phyloP scores from a whole-genome alignment of 768 basidiomycete species.

The Lyophyllum decastes region DNA sequence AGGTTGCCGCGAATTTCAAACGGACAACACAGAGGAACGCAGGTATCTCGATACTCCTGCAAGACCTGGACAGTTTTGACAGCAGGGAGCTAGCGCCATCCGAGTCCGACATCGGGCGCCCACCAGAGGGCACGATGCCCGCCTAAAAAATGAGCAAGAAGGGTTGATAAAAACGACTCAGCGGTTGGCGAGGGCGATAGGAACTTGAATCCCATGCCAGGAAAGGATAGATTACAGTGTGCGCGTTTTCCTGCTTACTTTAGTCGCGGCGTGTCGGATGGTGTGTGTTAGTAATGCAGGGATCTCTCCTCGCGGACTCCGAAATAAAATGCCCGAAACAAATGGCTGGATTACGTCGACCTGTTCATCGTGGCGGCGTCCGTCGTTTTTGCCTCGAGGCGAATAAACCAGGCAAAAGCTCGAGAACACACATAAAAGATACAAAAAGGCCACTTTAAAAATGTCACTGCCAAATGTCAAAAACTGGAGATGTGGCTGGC shows the following conservation, averaged over 20 bases:
- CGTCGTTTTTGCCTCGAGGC: slow-evolving; percentile 2
- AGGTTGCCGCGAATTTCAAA: neutral
- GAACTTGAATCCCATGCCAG: neutral
- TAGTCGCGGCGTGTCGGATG: neutral
- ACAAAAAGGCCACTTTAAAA: neutral
- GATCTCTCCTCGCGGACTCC: neutral
- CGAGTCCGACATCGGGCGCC: neutral
- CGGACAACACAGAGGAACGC: neutral
- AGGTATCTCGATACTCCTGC: neutral
- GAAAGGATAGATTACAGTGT: slow-evolving; percentile 3
- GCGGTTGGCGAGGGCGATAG: neutral
- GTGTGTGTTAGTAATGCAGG: neutral
- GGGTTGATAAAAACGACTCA: neutral
- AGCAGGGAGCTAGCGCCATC: neutral
- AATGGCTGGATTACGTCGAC: slow-evolving; percentile 3
- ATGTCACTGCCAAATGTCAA: slow-evolving; percentile 2
- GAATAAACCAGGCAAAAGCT: neutral
- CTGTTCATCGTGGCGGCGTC: neutral
- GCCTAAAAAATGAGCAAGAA: neutral
- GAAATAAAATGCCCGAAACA: slow-evolving; percentile 1
- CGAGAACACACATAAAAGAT: neutral
- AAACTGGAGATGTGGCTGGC: neutral
- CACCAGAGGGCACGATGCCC: neutral
- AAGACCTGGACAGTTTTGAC: neutral
- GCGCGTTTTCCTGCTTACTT: neutral